Base-by-base conservation (phyloP, 164 flowering plant species). In the Chloranthus sessilifolius region DNA sequence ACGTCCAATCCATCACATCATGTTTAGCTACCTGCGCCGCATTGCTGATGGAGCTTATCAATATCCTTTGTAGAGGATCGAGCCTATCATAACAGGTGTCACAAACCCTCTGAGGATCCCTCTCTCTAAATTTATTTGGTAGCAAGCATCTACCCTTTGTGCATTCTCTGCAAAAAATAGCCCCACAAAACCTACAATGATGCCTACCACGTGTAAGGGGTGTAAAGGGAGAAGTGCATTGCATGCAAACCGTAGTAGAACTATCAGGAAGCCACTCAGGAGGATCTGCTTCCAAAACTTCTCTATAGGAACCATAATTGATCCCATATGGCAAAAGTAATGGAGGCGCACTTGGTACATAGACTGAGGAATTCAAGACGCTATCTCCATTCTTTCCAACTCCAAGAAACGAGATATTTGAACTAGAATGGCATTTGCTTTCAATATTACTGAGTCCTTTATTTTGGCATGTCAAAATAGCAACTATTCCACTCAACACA, bases 171-270 rank as follows among this genome's bases (percentile, higher is more conserved):
- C 99, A 92, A 51, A 88, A 92, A 19, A 92, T 64, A 29, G 86
- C 95, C 17, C 99, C 99, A 73, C 99, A 92, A 55, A 92, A 88
- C 39, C 99, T 78, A 62, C 99, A 92, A 57, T 92, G 99, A 71
- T 92, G 99, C 59, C 99, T 75, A 5, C 95, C 94, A 40, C 99
- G 84, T 39, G 90, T 84, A 30, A 90, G 56, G 2, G 91, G 83
- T 0, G 94, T 87, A 56, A 90, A 90, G 12, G 81, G 83, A 60
- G 81, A 74, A 71, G 48, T 60, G 59, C 98, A 90, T 72, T 81
- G 95, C 95, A 82, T 87, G 60, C 98, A 90, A 41, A 35, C 69
- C 8, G 67, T 47, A 48, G 88, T 43, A 26, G 77, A 70, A 67
- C 98, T 90, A 55, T 90, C 98, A 11, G 91, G 95, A 47, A 87